A percentile compares a stretch with the other conserved stretches of the same genome.
Evolutionary conservation across 2,329 filamentous ascomycete species (phyloP).

Genomic region (Clarireedia paspali): DNA sequence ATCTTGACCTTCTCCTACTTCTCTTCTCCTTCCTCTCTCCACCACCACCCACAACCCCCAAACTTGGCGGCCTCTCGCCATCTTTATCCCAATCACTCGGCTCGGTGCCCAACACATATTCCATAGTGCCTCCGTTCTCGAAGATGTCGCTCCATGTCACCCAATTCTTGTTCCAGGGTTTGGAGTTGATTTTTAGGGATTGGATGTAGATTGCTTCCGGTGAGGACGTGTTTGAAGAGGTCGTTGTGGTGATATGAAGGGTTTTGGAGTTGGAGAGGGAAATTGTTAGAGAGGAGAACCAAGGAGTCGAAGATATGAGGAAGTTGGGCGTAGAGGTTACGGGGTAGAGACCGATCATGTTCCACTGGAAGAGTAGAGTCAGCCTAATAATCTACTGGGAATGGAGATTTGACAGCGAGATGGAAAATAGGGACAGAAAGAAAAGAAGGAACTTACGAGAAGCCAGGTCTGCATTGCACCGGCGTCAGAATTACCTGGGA

Average conservation of each 20-base stretch:
- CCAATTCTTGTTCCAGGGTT: constrained; percentile 56
- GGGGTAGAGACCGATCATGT: constrained; percentile 59
- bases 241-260: constrained; percentile 34
- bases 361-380: not conserved
- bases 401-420: not conserved
- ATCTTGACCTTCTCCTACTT: too few relatives aligned
- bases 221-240: not conserved
- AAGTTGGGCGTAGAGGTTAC: constrained; percentile 62
- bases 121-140: constrained; percentile 51
- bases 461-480: constrained; percentile 67
- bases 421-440: not conserved
- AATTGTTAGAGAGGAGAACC: constrained; percentile 53
- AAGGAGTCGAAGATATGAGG: constrained; percentile 55
- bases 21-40: too few relatives aligned
- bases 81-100: constrained; percentile 37
- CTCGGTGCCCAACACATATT: constrained; percentile 51
- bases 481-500: constrained; percentile 48
- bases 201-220: constrained; percentile 50
- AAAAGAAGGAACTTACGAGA: constrained; percentile 25
- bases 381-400: not conserved
- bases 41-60: constrained; percentile 31
- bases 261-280: constrained; percentile 33
- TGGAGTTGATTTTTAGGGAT: constrained; percentile 55
- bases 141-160: constrained; percentile 60
- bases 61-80: constrained; percentile 50